Conservation (phyloP, 2,329 filamentous ascomycete species). For the Neopestalotiopsis rosae region DNA sequence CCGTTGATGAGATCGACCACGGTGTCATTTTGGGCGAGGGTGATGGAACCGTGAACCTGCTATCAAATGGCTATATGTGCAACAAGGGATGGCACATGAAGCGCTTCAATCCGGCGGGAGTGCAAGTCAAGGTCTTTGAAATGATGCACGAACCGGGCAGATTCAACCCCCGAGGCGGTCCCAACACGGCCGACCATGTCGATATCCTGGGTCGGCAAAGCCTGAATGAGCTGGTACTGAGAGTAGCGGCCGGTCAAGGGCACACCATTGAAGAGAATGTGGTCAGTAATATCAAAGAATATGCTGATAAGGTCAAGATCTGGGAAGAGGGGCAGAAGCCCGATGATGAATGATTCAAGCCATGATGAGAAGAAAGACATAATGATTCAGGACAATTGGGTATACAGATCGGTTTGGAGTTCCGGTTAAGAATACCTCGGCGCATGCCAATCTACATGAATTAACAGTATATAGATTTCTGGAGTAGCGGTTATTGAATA, state of each 20-base stretch:
- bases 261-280: conserved; percentile 78
- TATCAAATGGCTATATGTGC: conserved; percentile 96
- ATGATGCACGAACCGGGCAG: conserved; percentile 96
- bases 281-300: conserved; percentile 80
- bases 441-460: background rate
- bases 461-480: background rate
- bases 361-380: conserved; percentile 12
- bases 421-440: conserved; percentile 18
- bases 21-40: conserved; percentile 96
- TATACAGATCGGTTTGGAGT: conserved; percentile 14
- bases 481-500: background rate
- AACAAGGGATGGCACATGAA: conserved; percentile 92
- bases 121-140: conserved; percentile 84
- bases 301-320: conserved; percentile 83
- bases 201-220: conserved; percentile 90
- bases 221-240: conserved; percentile 88
- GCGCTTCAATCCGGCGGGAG: conserved; percentile 87
- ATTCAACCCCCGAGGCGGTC: conserved; percentile 80
- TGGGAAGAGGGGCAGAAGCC: conserved; percentile 62
- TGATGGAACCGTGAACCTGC: conserved; percentile 92
- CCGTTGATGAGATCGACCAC: conserved; percentile 71
- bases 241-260: conserved; percentile 85
- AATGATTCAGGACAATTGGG: background rate
- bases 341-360: conserved; percentile 18
- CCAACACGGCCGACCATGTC: conserved; percentile 85